phyloP scores from a whole-genome alignment of 2,329 filamentous ascomycete genomes.

The Cercospora nicotianae region DNA sequence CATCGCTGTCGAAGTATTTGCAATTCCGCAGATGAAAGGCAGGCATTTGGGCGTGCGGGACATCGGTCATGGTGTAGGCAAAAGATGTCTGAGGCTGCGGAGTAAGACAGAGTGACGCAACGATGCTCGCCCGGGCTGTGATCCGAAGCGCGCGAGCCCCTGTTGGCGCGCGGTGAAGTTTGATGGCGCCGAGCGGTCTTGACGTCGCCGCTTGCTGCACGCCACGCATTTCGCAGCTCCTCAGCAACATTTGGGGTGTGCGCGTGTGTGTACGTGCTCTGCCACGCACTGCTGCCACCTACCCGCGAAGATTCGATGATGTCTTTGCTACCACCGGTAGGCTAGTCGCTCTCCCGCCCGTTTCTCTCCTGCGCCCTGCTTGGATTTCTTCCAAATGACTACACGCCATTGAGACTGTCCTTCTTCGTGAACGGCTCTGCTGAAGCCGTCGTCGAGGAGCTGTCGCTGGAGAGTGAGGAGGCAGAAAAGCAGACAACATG shows the following conservation, averaged over 20 bases:
- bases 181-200: not conserved
- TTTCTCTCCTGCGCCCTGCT: not conserved
- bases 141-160: constrained; percentile 1
- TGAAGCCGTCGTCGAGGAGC: not conserved
- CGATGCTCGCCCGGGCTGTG: not conserved
- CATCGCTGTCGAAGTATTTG: not conserved
- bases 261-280: constrained; percentile 5
- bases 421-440: not conserved
- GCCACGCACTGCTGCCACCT: not conserved
- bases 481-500: constrained; percentile 26
- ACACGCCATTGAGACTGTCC: not conserved
- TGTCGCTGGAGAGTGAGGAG: not conserved
- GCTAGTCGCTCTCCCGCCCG: not conserved
- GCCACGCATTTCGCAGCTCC: not conserved
- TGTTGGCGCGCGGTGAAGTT: not conserved
- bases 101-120: not conserved
- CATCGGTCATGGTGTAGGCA: not conserved
- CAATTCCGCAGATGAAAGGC: not conserved
- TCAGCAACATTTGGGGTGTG: not conserved
- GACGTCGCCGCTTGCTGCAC: constrained; percentile 12
- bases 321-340: not conserved
- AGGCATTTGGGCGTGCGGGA: not conserved
- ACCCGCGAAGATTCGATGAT: not conserved
- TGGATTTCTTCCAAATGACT: not conserved
- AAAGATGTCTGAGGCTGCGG: not conserved